Evolutionary conservation across 2,329 filamentous ascomycete species (phyloP), one percentile per base, ranked within the genome.

Genomic region (Harringtonia aguacate): DNA sequence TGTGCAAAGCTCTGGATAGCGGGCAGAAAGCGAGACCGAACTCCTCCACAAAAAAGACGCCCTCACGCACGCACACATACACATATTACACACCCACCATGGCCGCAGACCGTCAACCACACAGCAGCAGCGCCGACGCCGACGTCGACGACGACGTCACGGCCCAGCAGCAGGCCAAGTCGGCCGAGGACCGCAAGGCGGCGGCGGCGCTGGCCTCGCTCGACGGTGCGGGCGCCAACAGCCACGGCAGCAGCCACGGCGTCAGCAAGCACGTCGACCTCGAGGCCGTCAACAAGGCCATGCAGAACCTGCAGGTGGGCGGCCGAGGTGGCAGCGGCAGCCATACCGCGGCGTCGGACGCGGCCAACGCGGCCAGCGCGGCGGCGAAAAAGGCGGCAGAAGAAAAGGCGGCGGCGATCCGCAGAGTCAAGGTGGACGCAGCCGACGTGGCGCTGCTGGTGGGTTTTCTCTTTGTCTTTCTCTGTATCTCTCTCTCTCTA

Each of bases 161-260:
- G 29, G 51, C 61, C 28, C 62, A n/a, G n/a, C n/a, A n/a, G n/a
- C n/a, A 66, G 45, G 72, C 73, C 56, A 83, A 80, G 62, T 77
- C 75, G 35, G 82, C 83, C 56, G 83, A 87, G 62, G 83, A 86
- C 65, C 79, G 82, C 62, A 86, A 86, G 63, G 81, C 83, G 37
- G 81, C 81, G 34, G 80, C 79, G 8, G 84, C 84, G 27, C 75
- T 88, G 47, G 82, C 81, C 39, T 75, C 73, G 48, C 78, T 89
- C 52, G 83, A 86, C 58, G 60, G 66, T 36, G 59, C 63, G 31
- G 68, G 66, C 46, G 66, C 67, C 44, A 69, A 70, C 39, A 69
- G 73, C 27, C 65, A 70, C 36, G 55, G 59, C 29, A 57, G 61
- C 17, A 56, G 63, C n/a, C 3, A 62, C 66, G 36, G 70, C 73